phyloP scores from a whole-genome alignment of 768 basidiomycete species.

The Kwoniella europaea region DNA sequence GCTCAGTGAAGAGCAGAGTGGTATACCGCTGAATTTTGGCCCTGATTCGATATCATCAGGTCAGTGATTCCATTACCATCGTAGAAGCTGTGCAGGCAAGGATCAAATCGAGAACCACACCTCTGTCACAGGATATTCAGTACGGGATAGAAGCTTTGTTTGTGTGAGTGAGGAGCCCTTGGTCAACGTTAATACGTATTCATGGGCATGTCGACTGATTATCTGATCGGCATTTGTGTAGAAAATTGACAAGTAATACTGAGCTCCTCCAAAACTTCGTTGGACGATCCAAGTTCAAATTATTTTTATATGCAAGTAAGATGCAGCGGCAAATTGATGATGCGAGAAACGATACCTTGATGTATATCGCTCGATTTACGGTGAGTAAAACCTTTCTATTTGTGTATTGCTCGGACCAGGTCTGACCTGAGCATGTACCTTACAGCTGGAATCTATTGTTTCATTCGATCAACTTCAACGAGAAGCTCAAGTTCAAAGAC shows the following conservation, averaged over 20 bases:
- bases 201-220: background rate
- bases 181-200: no score
- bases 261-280: conserved; percentile 13
- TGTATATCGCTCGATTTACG: conserved; percentile 17
- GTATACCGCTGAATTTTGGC: no score
- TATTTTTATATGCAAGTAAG: conserved; percentile 10
- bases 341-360: conserved; percentile 16
- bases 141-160: conserved; percentile 9
- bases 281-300: conserved; percentile 16
- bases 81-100: conserved; percentile 10
- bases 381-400: background rate
- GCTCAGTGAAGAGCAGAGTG: no score
- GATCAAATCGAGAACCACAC: background rate
- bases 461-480: conserved; percentile 10
- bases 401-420: background rate
- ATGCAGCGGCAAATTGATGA: conserved; percentile 19
- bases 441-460: conserved; percentile 18
- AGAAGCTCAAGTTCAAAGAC: conserved; percentile 7
- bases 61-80: conserved; percentile 20
- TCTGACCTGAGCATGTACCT: background rate
- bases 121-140: conserved; percentile 8
- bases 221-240: background rate
- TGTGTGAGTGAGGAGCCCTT: background rate
- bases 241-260: conserved; percentile 15
- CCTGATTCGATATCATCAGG: background rate